A percentile compares a stretch with the other conserved stretches of the same genome.
These are phyloP conservation scores for Ceratobasidium sp. DNA, from an alignment of 1,284 basidiomycete species.

Conservation along the genomic window DNA sequence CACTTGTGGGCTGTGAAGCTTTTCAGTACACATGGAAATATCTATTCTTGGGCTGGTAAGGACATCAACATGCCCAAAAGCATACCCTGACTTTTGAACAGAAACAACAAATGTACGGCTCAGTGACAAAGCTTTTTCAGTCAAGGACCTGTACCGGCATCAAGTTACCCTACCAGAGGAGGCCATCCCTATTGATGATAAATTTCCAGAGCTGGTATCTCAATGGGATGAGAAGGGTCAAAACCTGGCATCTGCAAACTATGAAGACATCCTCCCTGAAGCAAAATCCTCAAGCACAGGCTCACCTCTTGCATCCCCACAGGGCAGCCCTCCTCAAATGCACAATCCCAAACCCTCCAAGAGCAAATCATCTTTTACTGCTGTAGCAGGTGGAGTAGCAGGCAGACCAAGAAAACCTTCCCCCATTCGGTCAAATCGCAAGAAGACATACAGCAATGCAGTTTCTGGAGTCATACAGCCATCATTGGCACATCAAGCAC, in stretches of 20 bases:
- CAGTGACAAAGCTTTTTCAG: background rate
- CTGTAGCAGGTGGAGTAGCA: too few species aligned
- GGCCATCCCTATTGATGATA: background rate
- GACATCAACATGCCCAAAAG: background rate
- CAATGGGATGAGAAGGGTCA: background rate
- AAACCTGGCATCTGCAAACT: background rate
- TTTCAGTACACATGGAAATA: background rate
- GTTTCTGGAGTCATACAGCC: too few species aligned
- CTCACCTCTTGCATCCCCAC: too few species aligned
- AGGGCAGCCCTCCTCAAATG: too few species aligned
- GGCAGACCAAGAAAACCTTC: too few species aligned
- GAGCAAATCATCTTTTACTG: too few species aligned
- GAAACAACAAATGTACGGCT: background rate
- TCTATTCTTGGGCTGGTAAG: background rate
- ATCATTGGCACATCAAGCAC: too few species aligned
- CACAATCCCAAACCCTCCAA: too few species aligned
- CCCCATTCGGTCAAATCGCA: too few species aligned
- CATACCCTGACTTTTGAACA: background rate
- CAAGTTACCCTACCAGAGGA: background rate
- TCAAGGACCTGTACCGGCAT: background rate
- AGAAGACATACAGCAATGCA: too few species aligned
- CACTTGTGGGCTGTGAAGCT: slow-evolving; percentile 9
- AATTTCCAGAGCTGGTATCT: background rate
- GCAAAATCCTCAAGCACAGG: background rate
- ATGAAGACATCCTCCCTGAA: background rate